Percentiles rank a stretch among this genome's conserved stretches.
Conservation (phyloP, 106 monocot genomes). For the Dendrobium nobile region DNA sequence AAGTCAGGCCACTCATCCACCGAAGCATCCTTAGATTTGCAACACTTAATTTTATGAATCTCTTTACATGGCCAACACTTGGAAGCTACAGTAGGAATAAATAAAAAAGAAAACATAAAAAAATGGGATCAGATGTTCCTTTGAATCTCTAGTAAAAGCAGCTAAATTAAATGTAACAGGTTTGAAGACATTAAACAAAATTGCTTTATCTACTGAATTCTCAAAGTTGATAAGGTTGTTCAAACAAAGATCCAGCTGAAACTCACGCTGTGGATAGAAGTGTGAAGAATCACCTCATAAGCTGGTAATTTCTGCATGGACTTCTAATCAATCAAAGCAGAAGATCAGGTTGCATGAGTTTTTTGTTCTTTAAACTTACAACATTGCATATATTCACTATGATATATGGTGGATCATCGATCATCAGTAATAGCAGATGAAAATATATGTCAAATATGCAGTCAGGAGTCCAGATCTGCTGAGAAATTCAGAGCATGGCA, state of each 20-base stretch:
- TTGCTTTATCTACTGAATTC: not conserved
- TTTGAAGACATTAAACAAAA: not conserved
- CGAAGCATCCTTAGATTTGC: too few species aligned
- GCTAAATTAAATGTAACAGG: not conserved
- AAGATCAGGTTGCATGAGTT: too few species aligned
- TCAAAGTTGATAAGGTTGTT: not conserved
- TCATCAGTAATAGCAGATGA: not conserved
- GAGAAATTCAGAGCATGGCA: slow-evolving; percentile 47
- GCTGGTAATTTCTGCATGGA: not conserved
- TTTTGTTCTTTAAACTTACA: not conserved
- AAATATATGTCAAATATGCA: not conserved
- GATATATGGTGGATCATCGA: not conserved
- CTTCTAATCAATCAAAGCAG: not conserved
- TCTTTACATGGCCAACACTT: too few species aligned
- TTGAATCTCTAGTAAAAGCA: too few species aligned
- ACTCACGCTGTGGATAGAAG: not conserved
- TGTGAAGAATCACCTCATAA: not conserved
- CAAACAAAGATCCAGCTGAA: not conserved
- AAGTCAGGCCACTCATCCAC: too few species aligned
- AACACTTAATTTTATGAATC: too few species aligned
- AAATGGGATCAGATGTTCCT: too few species aligned
- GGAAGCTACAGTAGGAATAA: too few species aligned
- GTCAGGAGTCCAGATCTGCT: slow-evolving; percentile 26
- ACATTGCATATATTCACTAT: not conserved
- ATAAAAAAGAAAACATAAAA: too few species aligned